A percentile compares a stretch with the other conserved stretches of the same genome.
phyloP scores from a whole-genome alignment of 2,329 filamentous ascomycete genomes.

The Achaetomium macrosporum region DNA sequence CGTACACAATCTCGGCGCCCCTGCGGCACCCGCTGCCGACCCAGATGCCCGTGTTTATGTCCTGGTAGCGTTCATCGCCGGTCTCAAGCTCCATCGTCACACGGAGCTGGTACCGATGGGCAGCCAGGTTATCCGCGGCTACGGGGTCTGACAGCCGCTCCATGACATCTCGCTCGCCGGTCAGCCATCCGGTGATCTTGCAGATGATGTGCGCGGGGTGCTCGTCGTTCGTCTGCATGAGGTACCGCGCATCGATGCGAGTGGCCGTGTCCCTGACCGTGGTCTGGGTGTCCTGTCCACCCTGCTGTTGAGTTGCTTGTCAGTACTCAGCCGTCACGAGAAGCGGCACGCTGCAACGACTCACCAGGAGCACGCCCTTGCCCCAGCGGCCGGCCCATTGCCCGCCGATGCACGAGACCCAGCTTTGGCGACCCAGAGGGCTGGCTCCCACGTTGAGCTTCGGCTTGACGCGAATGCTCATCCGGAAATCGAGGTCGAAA shows the following conservation, averaged over 20 bases:
- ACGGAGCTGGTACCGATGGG: slow-evolving; percentile 24
- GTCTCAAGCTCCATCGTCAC: slow-evolving; percentile 26
- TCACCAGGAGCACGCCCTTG: slow-evolving; percentile 23
- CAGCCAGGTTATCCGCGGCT: slow-evolving; percentile 23
- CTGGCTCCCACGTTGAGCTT: slow-evolving; percentile 19
- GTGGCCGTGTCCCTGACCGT: slow-evolving; percentile 22
- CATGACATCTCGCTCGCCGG: slow-evolving; percentile 24
- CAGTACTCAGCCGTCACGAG: not conserved
- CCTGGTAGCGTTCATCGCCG: slow-evolving; percentile 24
- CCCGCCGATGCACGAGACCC: slow-evolving; percentile 23
- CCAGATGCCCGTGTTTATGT: slow-evolving; percentile 25
- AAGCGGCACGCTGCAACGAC: not conserved
- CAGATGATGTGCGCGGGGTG: slow-evolving; percentile 23
- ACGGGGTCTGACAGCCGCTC: slow-evolving; percentile 23
- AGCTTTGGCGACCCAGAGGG: slow-evolving; percentile 18
- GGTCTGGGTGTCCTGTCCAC: slow-evolving; percentile 24
- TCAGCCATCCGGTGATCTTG: slow-evolving; percentile 26
- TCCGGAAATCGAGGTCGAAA: slow-evolving; percentile 23
- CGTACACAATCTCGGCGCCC: slow-evolving; percentile 26
- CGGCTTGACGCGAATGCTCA: slow-evolving; percentile 25
- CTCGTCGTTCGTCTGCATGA: slow-evolving; percentile 25
- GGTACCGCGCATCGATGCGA: slow-evolving; percentile 21
- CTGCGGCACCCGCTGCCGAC: slow-evolving; percentile 24
- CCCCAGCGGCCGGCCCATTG: slow-evolving; percentile 25
- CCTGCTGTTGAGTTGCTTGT: slow-evolving; percentile 8